Conservation (phyloP, 805 yeast genomes). For the Candida odintsovae region DNA sequence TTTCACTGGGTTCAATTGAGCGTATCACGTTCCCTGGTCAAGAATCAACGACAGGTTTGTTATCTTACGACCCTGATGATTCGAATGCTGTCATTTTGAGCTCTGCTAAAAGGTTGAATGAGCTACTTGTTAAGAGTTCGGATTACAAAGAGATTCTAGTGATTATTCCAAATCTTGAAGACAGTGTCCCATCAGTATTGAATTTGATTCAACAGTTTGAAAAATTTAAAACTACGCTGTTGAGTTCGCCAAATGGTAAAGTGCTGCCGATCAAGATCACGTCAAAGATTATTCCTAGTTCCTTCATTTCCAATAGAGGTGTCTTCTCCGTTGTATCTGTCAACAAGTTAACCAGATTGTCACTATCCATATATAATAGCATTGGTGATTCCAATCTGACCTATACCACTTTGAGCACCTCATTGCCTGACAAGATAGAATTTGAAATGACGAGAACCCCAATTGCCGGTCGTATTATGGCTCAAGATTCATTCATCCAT, state of each 20-base stretch:
- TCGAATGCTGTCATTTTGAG: not conserved
- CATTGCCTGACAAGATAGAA: slow-evolving; percentile 36
- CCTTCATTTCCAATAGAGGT: slow-evolving; percentile 31
- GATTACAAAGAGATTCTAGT: slow-evolving; percentile 14
- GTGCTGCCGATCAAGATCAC: slow-evolving; percentile 3
- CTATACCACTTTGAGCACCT: slow-evolving; percentile 34
- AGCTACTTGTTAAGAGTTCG: slow-evolving; percentile 1
- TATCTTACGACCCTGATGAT: not conserved
- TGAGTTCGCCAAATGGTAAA: slow-evolving; percentile 12
- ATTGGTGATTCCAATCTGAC: slow-evolving; percentile 36
- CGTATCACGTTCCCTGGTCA: slow-evolving; percentile 25
- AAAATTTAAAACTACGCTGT: slow-evolving; percentile 35
- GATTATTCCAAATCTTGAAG: slow-evolving; percentile 13
- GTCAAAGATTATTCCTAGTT: slow-evolving; percentile 37
- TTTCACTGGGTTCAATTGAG: slow-evolving; percentile 39
- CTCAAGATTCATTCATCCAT: slow-evolving; percentile 77
- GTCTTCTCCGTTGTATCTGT: slow-evolving; percentile 27
- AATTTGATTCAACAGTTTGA: slow-evolving; percentile 42
- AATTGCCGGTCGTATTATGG: slow-evolving; percentile 30
- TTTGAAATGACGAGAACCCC: slow-evolving; percentile 38
- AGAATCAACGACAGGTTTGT: not conserved
- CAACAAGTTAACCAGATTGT: slow-evolving; percentile 35
- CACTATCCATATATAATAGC: slow-evolving; percentile 53
- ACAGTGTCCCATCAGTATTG: slow-evolving; percentile 36
- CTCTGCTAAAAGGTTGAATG: not conserved